Base-by-base conservation (phyloP, 2,329 filamentous ascomycete species). In the Knufia fluminis region DNA sequence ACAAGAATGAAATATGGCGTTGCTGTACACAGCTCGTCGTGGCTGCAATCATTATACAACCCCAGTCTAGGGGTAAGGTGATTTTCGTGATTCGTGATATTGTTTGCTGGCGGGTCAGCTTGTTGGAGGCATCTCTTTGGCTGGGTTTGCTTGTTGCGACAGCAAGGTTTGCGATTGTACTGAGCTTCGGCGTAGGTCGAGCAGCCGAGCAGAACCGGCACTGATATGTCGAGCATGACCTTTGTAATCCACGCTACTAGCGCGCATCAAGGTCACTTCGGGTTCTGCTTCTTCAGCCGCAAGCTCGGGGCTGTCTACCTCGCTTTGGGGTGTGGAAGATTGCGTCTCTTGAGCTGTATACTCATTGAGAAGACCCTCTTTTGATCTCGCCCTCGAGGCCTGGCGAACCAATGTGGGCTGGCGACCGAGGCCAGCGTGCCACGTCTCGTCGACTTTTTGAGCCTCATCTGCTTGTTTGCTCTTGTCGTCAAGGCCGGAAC, bases 181-280 rank as follows among this genome's bases (percentile, higher is more conserved):
- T 19, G 78, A 83, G 39, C 64, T 63, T 22, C 76, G 72, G 19
- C 78, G 74, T 41, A 90, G 73, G 44, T 89, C 81, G 44, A 92
- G 69, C 46, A 91, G 67, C 65, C 80, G 85, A 9, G 85, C 85
- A 61, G 84, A 90, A 44, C 86, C 86, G 39, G 85, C 83, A 60
- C 85, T 90, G 60, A 89, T 81, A 55, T 83, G 83, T 48, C 83
- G 76, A 17, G 72, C 78, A 58, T 90, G 85, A 8, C 75, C 72
- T 59, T 78, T 78, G 44, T 85, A 71, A 53, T 83, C 79, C 50
- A 91, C 72, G 64, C 84, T 91, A 46, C 75, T 82, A 23, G 87
- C 86, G 57, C 83, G 80, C 58, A 57, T 39, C 32, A 58, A 42
- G 49, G 50, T 54, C 26, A 43, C 47, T 35, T 61, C 61, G 2